Base-by-base conservation (phyloP, 306 rosid species). In the Vigna trinervia region DNA sequence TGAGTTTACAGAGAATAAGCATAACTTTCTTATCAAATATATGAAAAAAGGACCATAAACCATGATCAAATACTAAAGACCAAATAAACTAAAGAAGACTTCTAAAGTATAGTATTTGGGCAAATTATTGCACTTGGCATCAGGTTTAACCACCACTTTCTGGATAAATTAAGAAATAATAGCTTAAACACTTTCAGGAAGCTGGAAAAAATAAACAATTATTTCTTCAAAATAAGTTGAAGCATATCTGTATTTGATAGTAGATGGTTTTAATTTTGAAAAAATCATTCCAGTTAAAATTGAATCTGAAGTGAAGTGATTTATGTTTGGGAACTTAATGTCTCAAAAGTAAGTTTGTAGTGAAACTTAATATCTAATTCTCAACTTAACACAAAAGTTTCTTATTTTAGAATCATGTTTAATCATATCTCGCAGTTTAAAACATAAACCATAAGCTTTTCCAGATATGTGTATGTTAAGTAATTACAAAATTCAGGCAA, bases 1-100 rank as follows among this genome's bases (percentile, higher is more conserved):
- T 23, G 15, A 20, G 66, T 23, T 71, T 15, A 41, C 30, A 53
- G 17, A 47, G 4, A 81, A 69, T 28, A 5, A 22, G 64, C 46
- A 60, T 48, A n/a, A 15, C 15, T 60, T 68, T 50, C 81, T 45
- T 15, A 64, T 52, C 74, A 68, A 13, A 74, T 39, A 14, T 23
- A 72, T 52, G 7, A 52, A 73, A 81, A 67, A 59, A 84, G 41
- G 32, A 71, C 32, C 77, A 81, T 64, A 17, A 72, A 28, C 53
- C 12, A 57, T 57, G 69, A 77, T 73, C 56, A 47, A 69, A 34
- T 57, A 53, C 68, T 22, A 36, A 22, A 32, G 62, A 64, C 61
- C 60, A 72, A 66, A 63, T 22, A 61, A 83, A 41, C 46, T 5
- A 46, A 58, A 73, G 77, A 56, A 78, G 50, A 46, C 53, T 22